Evolutionary conservation across 2,329 filamentous ascomycete genomes (phyloP), one percentile per base, ranked within the genome.

Genomic region (Metarhizium humberi): DNA sequence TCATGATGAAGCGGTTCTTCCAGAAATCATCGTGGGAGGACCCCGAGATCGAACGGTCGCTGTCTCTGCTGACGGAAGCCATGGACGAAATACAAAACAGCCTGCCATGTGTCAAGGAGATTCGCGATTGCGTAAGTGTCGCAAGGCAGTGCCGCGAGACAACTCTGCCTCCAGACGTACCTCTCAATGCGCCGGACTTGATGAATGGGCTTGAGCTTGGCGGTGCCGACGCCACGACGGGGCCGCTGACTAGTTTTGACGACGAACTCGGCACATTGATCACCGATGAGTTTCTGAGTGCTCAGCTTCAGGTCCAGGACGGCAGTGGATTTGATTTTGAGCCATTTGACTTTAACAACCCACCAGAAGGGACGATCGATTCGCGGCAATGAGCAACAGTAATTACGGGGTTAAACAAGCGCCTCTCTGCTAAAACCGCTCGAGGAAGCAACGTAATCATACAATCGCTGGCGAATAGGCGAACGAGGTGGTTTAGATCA

Each of bases 61-160:
- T 85, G 29, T 74, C 75, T 8, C 70, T 75, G 16, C 70, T 75
- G n/a, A 64, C 75, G 0, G 74, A 79, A 4, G 75, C 76, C 40
- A 77, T 81, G 58, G 70, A 77, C 38, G 70, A 73, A n/a, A 77
- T 84, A 38, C 70, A 81, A 34, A 70, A 75, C 45, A 75, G 74
- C 7, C 78, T 73, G 71, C 72, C 73, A 6, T 77, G 73, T 58
- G 70, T 76, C 36, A 64, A 64, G 30, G 74, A 76, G 58, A 71
- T 78, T 8, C 63, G 66, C 34, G 69, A 73, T 51, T 65, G 64
- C 45, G 59, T 69, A 47, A 54, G 67, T 46, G 61, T 66, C 45
- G 65, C 66, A 36, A 66, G 66, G 55, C 62, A 63, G 51, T 62
- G 62, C 25, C 67, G 43, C 43, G 43, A 69, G 56, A 58, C 61